Evolutionary conservation across 164 flowering plant genomes (phyloP), one percentile per base, ranked within the genome.

Genomic region (Chimonanthus praecox): DNA sequence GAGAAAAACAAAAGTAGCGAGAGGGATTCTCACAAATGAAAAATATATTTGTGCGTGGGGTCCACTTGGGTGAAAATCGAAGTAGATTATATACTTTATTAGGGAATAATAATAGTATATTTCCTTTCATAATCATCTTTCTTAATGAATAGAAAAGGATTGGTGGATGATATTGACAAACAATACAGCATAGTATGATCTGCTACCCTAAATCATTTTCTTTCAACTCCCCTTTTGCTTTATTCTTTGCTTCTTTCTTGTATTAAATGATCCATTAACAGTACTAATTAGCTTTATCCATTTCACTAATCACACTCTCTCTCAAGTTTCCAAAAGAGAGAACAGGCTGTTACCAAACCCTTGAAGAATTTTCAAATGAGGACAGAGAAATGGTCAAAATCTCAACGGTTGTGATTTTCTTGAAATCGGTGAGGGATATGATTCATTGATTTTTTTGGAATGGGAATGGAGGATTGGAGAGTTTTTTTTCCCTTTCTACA

Each of bases 331-430:
- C 58, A 68, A 68, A 68, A 15, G 54, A n/a, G 15, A 48, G 47
- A 48, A 68, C 47, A 68, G 15, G 21, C 54, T 54, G 9, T n/a
- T 18, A n/a, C n/a, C 51, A 10, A 68, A 16, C 54, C 49, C 20
- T 51, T n/a, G 54, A 68, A 49, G 48, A n/a, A 33, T 5, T 16
- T 68, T 15, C 8, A 3, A 20, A n/a, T 9, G 47, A 47, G 54
- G 48, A 5, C 18, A 0, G 15, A 47, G 13, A 68, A 7, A n/a
- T 13, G n/a, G 7, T 47, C 43, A n/a, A n/a, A 16, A 47, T 48
- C 70, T 68, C 58, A 68, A 68, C 70, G 70, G 70, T 49, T 47
- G 49, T 47, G 70, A 68, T 68, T 20, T 48, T 68, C 51, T 68
- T 68, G 70, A 48, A 68, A 48, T 68, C 9, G 11, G 70, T 16